Conservation (phyloP, 148 eudicot genomes). For the Euryodendron excelsum region DNA sequence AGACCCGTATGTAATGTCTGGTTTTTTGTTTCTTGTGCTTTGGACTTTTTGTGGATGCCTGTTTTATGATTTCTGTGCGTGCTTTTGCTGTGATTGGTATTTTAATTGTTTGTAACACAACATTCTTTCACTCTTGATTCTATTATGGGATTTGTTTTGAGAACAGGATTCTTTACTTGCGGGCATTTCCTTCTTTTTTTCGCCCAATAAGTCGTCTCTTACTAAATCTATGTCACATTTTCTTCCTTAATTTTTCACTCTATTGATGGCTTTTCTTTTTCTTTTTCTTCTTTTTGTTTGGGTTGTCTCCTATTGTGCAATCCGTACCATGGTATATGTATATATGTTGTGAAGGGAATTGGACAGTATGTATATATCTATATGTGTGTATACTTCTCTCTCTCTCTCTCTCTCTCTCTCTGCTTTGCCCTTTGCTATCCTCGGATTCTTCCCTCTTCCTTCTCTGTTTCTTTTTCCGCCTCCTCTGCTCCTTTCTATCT, state of each 20-base stretch:
- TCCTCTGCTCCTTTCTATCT: too few species aligned
- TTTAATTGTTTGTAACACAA: background rate
- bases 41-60: background rate
- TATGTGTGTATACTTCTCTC: too few species aligned
- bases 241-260: background rate
- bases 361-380: too few species aligned
- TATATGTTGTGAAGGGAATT: too few species aligned
- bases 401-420: too few species aligned
- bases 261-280: background rate
- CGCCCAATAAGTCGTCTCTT: background rate
- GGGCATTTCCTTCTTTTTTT: background rate
- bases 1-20: conserved; percentile 58
- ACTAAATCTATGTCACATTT: background rate
- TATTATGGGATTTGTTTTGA: background rate
- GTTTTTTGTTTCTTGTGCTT: background rate
- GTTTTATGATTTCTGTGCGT: background rate
- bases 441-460: too few species aligned
- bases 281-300: too few species aligned
- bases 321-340: too few species aligned
- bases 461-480: too few species aligned
- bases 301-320: too few species aligned
- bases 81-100: background rate
- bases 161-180: background rate
- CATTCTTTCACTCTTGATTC: background rate
- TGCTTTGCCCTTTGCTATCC: too few species aligned